Evolutionary conservation across 371 early-diverging fungal species (phyloP), one percentile per base, ranked within the genome.

Genomic region (Synchytrium microbalum): DNA sequence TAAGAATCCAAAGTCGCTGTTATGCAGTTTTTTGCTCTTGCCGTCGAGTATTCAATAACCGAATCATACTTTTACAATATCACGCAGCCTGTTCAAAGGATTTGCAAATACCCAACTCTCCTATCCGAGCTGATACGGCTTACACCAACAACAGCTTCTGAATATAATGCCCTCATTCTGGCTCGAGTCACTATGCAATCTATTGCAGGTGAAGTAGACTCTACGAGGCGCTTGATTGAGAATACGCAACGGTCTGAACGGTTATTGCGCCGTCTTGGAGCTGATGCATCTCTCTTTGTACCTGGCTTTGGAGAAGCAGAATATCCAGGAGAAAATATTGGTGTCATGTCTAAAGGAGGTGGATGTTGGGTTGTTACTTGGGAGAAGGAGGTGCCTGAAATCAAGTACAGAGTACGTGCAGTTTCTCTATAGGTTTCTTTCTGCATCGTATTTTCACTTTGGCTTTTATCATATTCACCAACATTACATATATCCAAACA

Each of bases 101-200:
- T 98, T 62, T 96, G 97, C 85, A 98, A 95, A 79, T 98, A 97
- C 74, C 94, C 94, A 38, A 38, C 46, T 38, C 46, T 38, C 5
- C 46, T 38, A 19, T 38, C 46, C 10, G 46, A 38, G 46, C 46
- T 38, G 46, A 5, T 38, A 19, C 46, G 46, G 10, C 19, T 38
- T 5, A 38, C 46, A 38, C 46, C 46, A 38, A 38, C 46, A 38
- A 19, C 46, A 38, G 5, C 46, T 38, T 19, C 46, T 19, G 46
- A 38, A 38, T 38, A 38, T 19, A 10, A 5, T 5, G 10, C 19
- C 46, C 19, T 38, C 10, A 38, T 38, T 10, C 46, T 38, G 46
- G 46, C 46, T 38, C 46, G 46, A 38, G 46, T 38, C 19, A 38
- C 46, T 5, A 38, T 38, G 46, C 46, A 38, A 19, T 38, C 46